Evolutionary conservation across 148 eudicot genomes (phyloP).

Genomic region (Diospyros lotus): DNA sequence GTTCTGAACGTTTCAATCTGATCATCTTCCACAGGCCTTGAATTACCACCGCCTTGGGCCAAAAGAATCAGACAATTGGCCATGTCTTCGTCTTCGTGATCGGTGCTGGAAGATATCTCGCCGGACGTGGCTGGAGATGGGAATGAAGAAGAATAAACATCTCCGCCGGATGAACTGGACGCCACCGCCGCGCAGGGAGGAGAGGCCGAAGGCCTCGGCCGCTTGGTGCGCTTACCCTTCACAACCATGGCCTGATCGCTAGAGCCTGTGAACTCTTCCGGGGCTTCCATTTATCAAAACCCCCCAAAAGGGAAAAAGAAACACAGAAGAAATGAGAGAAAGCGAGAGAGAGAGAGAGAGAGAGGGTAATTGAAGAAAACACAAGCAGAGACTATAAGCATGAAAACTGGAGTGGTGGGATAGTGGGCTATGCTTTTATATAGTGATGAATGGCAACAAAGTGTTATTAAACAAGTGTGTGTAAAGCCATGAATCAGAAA

Average conservation of each 20-base stretch:
- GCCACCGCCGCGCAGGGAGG: slow-evolving; percentile 40
- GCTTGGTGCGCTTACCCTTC: slow-evolving; percentile 69
- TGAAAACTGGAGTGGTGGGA: too few species aligned
- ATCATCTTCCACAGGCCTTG: background rate
- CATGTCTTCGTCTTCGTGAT: slow-evolving; percentile 67
- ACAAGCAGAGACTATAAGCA: too few species aligned
- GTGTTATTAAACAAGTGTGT: background rate
- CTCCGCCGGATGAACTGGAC: slow-evolving; percentile 21
- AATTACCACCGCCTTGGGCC: slow-evolving; percentile 41
- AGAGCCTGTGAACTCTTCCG: slow-evolving; percentile 17
- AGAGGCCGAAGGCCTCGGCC: slow-evolving; percentile 38
- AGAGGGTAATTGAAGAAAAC: background rate
- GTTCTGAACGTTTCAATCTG: background rate
- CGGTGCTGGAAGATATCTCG: background rate
- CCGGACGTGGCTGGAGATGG: slow-evolving; percentile 5
- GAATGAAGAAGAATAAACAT: background rate
- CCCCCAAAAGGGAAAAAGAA: background rate
- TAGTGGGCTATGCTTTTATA: slow-evolving; percentile 13
- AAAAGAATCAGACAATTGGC: slow-evolving; percentile 78
- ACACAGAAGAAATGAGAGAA: slow-evolving; percentile 7
- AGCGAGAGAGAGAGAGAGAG: slow-evolving; percentile 1
- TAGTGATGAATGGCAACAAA: background rate
- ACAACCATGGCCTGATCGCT: slow-evolving; percentile 18
- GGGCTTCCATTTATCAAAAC: slow-evolving; percentile 13
- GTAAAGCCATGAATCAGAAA: too few species aligned